Evolutionary conservation across 805 yeast species (phyloP).

Genomic region (Candida berthetii): DNA sequence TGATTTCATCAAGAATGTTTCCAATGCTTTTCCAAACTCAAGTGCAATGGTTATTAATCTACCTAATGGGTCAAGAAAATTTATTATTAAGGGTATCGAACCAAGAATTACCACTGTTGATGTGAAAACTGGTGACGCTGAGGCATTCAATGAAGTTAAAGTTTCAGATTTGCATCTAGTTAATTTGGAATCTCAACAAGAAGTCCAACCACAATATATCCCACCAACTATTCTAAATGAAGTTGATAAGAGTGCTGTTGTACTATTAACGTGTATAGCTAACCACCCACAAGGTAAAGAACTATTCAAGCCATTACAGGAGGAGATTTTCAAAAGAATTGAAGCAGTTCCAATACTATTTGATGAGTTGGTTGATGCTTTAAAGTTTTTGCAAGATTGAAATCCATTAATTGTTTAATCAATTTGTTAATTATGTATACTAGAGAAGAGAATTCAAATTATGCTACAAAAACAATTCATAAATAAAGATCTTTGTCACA

Average conservation of each 20-base stretch:
- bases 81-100: constrained; percentile 90
- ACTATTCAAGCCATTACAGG: constrained; percentile 24
- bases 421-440: background rate
- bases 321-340: constrained; percentile 23
- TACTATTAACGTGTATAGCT: constrained; percentile 28
- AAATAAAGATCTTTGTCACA: background rate
- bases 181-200: constrained; percentile 9
- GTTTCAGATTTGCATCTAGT: background rate
- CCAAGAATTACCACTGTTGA: constrained; percentile 65
- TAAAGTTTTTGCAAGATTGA: constrained; percentile 11
- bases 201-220: constrained; percentile 11
- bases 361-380: constrained; percentile 19
- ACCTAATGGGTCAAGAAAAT: constrained; percentile 63
- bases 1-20: constrained; percentile 92
- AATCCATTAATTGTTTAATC: too few relatives aligned
- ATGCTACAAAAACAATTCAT: too few relatives aligned
- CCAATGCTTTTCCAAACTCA: constrained; percentile 80
- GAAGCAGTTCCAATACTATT: constrained; percentile 28
- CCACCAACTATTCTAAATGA: constrained; percentile 30
- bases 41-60: constrained; percentile 87
- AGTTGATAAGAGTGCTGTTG: constrained; percentile 30
- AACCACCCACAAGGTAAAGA: constrained; percentile 25
- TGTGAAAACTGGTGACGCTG: constrained; percentile 37
- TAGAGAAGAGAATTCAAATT: too few relatives aligned
- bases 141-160: constrained; percentile 23